phyloP scores from a whole-genome alignment of 306 rosid species.

The Sicyos edulis region DNA sequence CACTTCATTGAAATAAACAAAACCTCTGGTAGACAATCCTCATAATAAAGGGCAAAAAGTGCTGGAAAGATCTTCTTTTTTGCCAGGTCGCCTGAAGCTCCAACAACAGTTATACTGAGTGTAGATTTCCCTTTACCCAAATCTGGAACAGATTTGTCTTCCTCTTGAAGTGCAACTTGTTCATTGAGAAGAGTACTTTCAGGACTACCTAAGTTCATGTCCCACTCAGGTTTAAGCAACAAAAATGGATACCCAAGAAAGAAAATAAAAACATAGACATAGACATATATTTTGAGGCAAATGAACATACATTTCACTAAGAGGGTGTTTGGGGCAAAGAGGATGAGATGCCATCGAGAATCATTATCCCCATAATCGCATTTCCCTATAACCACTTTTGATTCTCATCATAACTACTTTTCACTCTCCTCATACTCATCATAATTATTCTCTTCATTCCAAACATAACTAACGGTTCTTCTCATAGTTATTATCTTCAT shows the following conservation, averaged over 20 bases:
- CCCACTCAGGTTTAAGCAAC: slow-evolving; percentile 25
- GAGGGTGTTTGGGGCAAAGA: too few relatives aligned
- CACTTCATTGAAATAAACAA: background rate
- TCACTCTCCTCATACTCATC: too few relatives aligned
- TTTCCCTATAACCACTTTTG: too few relatives aligned
- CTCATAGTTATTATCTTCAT: too few relatives aligned
- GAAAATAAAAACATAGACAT: slow-evolving; percentile 6
- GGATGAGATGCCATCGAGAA: too few relatives aligned
- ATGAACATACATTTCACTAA: too few relatives aligned
- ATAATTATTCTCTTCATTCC: too few relatives aligned
- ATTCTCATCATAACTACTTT: too few relatives aligned
- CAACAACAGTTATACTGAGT: slow-evolving; percentile 81
- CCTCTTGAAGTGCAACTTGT: slow-evolving; percentile 29
- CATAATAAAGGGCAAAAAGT: slow-evolving; percentile 88
- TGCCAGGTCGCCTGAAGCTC: slow-evolving; percentile 99
- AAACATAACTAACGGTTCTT: too few relatives aligned
- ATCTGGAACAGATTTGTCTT: slow-evolving; percentile 38
- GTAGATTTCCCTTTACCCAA: slow-evolving; percentile 40
- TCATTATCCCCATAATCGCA: too few relatives aligned
- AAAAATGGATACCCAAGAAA: slow-evolving; percentile 19
- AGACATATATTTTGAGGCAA: background rate
- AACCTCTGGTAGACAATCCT: slow-evolving; percentile 85
- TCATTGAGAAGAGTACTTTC: slow-evolving; percentile 49
- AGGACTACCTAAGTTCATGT: slow-evolving; percentile 39
- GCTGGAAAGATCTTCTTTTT: slow-evolving; percentile 96